A percentile compares a stretch with the other conserved stretches of the same genome.
These are phyloP conservation scores for Leccinum variicolor DNA, from an alignment of 768 basidiomycete genomes.

Conservation along the genomic window DNA sequence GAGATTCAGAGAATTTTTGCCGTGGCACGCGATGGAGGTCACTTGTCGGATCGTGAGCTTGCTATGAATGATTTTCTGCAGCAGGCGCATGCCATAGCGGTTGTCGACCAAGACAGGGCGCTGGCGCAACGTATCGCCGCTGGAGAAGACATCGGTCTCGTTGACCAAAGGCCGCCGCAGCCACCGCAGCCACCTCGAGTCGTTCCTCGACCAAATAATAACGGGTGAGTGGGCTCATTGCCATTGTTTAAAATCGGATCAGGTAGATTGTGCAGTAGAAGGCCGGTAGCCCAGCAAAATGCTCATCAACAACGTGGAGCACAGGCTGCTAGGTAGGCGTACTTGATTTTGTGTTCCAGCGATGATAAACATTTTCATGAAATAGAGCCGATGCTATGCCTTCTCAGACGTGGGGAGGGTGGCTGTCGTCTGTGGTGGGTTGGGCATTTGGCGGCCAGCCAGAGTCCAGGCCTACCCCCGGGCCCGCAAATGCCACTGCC, in stretches of 20 bases:
- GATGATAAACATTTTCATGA: neutral
- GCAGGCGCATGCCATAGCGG: constrained; percentile 18
- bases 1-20: constrained; percentile 12
- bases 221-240: neutral
- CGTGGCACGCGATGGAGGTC: constrained; percentile 1
- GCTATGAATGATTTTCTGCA: constrained; percentile 25
- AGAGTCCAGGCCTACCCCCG: neutral
- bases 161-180: neutral
- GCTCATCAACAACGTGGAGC: neutral
- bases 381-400: neutral
- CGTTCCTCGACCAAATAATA: neutral
- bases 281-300: neutral
- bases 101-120: constrained; percentile 17
- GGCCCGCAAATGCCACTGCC: neutral
- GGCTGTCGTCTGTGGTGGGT: constrained; percentile 16
- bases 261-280: constrained; percentile 5
- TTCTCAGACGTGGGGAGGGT: constrained; percentile 17
- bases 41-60: constrained; percentile 21
- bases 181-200: neutral
- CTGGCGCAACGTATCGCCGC: constrained; percentile 20
- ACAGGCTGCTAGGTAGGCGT: constrained; percentile 10
- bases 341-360: neutral
- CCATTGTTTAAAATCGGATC: neutral
- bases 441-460: neutral
- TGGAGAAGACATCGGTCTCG: constrained; percentile 4